Base-by-base conservation (phyloP, 192 early-diverging fungal species). In the Backusella mclennaniae region DNA sequence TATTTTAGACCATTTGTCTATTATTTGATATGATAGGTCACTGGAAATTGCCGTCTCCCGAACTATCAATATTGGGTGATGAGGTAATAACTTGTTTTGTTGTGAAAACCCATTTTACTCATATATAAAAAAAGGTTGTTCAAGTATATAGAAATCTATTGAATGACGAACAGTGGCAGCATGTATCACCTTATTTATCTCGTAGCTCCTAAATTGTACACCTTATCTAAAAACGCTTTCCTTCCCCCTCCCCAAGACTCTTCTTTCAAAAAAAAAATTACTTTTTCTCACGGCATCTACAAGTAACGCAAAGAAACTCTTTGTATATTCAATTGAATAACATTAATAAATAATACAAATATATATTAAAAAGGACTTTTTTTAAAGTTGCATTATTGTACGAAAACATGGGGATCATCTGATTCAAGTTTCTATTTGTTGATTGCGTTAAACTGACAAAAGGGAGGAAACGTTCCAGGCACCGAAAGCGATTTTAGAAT, bases 21-120 rank as follows among this genome's bases (percentile, higher is more conserved):
- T 67, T 75, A 21, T 67, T 67, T 14, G 73, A 66, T 67, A 46
- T 44, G 12, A 75, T 75, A 44, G 36, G 26, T 67, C 73, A 67
- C 12, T 75, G 73, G 73, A 53, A 59, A 59, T 11, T 6, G 17
- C 70, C 70, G 35, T 71, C 70, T 29, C 67, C 42, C 23, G 59
- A 59, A 33, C 35, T 77, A 67, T 35, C 23, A 59, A 59, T 26
- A 59, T 59, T 59, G 23, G 23, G 21, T 12, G 53, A 26, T 59
- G 53, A 59, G 53, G 53, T 59, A 59, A 59, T 2, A 56, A 56
- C 21, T 1, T 33, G 2, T 33, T 59, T 11, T 23, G 3, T 59
- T 59, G 53, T 59, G 23, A 59, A 21, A n/a, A 5, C 11, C 11
- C 39, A 9, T 41, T 41, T 44, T 44, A 17, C 15, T 44, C 12